Conservation (phyloP, 2,329 filamentous ascomycete genomes). For the Neoarthrinium moseri region DNA sequence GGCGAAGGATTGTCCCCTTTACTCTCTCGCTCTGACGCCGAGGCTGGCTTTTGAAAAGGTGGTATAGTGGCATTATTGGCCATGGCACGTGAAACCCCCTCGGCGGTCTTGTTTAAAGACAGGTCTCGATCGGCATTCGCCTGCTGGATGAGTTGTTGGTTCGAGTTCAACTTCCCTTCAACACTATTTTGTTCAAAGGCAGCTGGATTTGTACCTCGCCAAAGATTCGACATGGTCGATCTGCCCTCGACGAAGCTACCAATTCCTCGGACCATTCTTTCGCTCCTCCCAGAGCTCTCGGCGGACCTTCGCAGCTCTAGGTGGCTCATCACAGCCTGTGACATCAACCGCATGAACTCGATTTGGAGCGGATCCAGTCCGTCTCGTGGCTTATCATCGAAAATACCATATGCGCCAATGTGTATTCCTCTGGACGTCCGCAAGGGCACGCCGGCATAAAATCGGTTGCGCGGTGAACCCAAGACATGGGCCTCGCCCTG, state of each 20-base stretch:
- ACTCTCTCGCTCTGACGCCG: not conserved
- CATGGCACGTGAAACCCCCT: not conserved
- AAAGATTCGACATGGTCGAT: slow-evolving; percentile 18
- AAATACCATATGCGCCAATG: slow-evolving; percentile 15
- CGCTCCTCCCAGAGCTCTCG: slow-evolving; percentile 12
- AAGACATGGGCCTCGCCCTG: not conserved
- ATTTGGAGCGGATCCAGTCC: slow-evolving; percentile 2
- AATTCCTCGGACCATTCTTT: slow-evolving; percentile 21
- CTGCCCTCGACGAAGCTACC: slow-evolving; percentile 21
- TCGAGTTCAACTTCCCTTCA: slow-evolving; percentile 19
- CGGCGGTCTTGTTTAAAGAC: not conserved
- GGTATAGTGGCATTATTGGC: not conserved
- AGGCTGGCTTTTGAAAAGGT: not conserved
- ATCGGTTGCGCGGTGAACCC: slow-evolving; percentile 17
- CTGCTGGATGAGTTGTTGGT: slow-evolving; percentile 13
- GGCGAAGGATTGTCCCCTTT: not conserved
- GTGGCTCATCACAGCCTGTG: slow-evolving; percentile 13
- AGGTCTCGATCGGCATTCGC: not conserved
- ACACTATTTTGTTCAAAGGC: slow-evolving; percentile 15
- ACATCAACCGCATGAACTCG: slow-evolving; percentile 14
- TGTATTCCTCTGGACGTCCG: slow-evolving; percentile 12
- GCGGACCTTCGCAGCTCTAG: slow-evolving; percentile 12
- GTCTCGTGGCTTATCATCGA: slow-evolving; percentile 10
- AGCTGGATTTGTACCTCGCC: slow-evolving; percentile 9
- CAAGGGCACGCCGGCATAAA: slow-evolving; percentile 18